phyloP scores from a whole-genome alignment of 2,329 filamentous ascomycete species.

The Lithohypha guttulata region DNA sequence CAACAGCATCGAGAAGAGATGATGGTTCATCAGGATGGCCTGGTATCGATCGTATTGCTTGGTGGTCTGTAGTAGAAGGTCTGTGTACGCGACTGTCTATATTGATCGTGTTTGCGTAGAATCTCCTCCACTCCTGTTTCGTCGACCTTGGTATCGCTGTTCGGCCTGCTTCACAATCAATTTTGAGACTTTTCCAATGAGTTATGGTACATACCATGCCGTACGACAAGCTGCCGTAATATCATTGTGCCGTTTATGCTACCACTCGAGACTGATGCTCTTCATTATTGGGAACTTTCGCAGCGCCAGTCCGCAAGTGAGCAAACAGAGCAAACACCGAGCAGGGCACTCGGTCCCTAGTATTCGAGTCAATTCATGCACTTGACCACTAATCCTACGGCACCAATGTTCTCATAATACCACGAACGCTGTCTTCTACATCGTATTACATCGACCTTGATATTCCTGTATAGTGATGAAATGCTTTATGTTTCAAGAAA shows the following conservation, averaged over 20 bases:
- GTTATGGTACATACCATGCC: conserved; percentile 17
- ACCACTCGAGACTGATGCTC: background rate
- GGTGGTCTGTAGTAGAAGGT: conserved; percentile 15
- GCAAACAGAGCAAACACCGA: conserved; percentile 8
- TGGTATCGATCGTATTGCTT: conserved; percentile 10
- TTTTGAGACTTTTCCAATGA: background rate
- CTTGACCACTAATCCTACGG: too few relatives aligned
- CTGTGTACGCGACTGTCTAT: conserved; percentile 14
- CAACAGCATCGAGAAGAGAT: conserved; percentile 17
- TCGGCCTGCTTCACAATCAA: conserved; percentile 15
- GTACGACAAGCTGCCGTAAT: conserved; percentile 19
- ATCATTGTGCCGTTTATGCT: conserved; percentile 15
- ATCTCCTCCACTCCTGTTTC: conserved; percentile 8
- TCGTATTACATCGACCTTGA: too few relatives aligned
- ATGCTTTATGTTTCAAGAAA: too few relatives aligned
- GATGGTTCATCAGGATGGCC: conserved; percentile 20
- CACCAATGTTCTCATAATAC: too few relatives aligned
- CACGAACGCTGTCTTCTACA: too few relatives aligned
- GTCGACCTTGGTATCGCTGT: conserved; percentile 17
- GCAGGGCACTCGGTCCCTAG: background rate
- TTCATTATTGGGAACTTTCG: background rate
- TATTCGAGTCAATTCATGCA: background rate
- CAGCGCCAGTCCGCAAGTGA: conserved; percentile 1
- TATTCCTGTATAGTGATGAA: too few relatives aligned
- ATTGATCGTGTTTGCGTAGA: conserved; percentile 15